These are phyloP conservation scores for Debaryomyces psychrophilus DNA, from an alignment of 1,139 yeast genomes.

Conservation along the genomic window DNA sequence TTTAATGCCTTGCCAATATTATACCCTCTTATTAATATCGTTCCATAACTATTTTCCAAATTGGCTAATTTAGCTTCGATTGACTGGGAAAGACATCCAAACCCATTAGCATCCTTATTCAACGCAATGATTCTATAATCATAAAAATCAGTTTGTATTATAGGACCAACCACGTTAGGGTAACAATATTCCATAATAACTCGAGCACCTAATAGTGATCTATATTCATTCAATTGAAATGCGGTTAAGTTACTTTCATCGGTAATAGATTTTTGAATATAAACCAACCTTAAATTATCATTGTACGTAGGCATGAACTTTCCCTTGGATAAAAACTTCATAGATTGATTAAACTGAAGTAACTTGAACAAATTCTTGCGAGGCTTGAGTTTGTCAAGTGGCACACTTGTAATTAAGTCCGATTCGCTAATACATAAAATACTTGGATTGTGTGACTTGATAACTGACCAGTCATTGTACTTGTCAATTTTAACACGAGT, in stretches of 20 bases:
- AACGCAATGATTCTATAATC: slow-evolving; percentile 57
- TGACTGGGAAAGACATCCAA: slow-evolving; percentile 55
- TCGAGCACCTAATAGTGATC: slow-evolving; percentile 53
- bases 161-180: slow-evolving; percentile 56
- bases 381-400: slow-evolving; percentile 11
- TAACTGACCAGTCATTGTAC: slow-evolving; percentile 14
- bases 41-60: slow-evolving; percentile 46
- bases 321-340: slow-evolving; percentile 31
- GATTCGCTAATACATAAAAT: slow-evolving; percentile 26
- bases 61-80: slow-evolving; percentile 51
- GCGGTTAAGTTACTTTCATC: slow-evolving; percentile 23
- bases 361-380: slow-evolving; percentile 18
- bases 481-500: slow-evolving; percentile 21
- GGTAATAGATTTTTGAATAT: slow-evolving; percentile 31
- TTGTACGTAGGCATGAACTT: slow-evolving; percentile 21
- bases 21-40: slow-evolving; percentile 64
- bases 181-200: slow-evolving; percentile 56
- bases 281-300: slow-evolving; percentile 42
- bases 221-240: slow-evolving; percentile 41
- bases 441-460: slow-evolving; percentile 25
- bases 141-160: slow-evolving; percentile 59
- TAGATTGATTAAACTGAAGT: slow-evolving; percentile 22
- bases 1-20: slow-evolving; percentile 53
- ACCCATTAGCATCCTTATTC: slow-evolving; percentile 22
- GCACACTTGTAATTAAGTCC: slow-evolving; percentile 14